Evolutionary conservation across 164 flowering plant genomes (phyloP), one percentile per base, ranked within the genome.

Genomic region (Tetracentron sinense): DNA sequence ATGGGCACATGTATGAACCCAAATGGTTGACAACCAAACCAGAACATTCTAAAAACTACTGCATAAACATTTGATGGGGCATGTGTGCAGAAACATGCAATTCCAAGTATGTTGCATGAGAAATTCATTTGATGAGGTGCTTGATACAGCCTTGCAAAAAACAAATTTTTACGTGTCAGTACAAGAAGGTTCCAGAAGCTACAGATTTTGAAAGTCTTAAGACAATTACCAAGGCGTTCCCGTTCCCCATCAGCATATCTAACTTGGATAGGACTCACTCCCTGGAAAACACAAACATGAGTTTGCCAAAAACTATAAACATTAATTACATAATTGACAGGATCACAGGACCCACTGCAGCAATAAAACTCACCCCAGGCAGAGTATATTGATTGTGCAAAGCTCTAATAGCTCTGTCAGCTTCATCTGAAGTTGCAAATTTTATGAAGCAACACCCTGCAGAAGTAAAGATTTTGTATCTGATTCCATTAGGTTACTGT

Each of bases 361-460:
- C 30, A 51, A 48, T 11, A 62, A 20, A 72, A 75, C 88, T 81
- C 70, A 95, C 99, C 83, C 97, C 97, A 56, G 97, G 97, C 56
- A 95, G 77, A 49, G 90, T 92, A 68, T 71, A 73, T 59, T 84
- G 96, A 79, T 92, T 95, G 68, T 95, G 99, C 78, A 95, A 78
- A 29, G 80, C 83, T 76, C 87, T 80, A 68, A 95, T 95, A 29
- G 99, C 99, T 71, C 83, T 81, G 69, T 95, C 97, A 69, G 99
- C 99, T 74, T 95, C 97, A 70, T 83, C 96, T 44, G 85, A 74
- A 63, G 92, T 85, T 65, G 90, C 87, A 83, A 84, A 95, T 74
- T 95, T 95, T 58, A 95, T 79, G 71, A 95, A 95, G 81, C 99
- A 95, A 75, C 97, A 95, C 17, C 99, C 97, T 95, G 99, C 82